Evolutionary conservation across 176 grass and related monocot species (phyloP).

Genomic region (Oryza australiensis): DNA sequence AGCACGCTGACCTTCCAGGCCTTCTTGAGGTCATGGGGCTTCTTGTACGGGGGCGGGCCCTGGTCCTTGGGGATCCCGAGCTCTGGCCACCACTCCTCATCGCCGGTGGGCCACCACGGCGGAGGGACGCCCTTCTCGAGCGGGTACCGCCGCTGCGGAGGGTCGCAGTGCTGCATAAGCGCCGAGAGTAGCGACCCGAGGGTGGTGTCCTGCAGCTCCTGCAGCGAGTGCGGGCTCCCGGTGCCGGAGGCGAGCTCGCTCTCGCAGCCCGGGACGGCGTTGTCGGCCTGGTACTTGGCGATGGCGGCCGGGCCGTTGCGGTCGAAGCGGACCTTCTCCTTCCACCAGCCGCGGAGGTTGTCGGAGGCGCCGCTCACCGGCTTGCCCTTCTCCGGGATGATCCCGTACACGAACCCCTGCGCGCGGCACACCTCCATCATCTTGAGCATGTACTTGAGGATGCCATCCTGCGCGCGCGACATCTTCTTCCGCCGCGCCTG

Average conservation of each 20-base stretch:
- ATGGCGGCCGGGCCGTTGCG: constrained; percentile 92
- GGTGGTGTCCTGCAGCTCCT: constrained; percentile 97
- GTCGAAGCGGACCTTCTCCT: constrained; percentile 99
- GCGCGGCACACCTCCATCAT: constrained; percentile 99
- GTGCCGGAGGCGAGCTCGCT: constrained; percentile 49
- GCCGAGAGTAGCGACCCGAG: constrained; percentile 90
- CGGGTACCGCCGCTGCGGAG: constrained; percentile 87
- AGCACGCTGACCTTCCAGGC: constrained; percentile 96
- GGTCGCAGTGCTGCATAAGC: constrained; percentile 98
- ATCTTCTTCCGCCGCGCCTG: constrained; percentile 99
- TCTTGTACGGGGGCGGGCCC: constrained; percentile 88
- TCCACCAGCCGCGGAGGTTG: constrained; percentile 96
- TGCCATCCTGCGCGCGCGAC: constrained; percentile 97
- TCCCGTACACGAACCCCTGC: constrained; percentile 95
- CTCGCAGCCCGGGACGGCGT: constrained; percentile 59
- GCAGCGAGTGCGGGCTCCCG: constrained; percentile 62
- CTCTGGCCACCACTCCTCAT: constrained; percentile 81
- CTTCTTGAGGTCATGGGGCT: constrained; percentile 98
- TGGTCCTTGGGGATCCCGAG: constrained; percentile 77
- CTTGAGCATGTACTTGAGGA: constrained; percentile 99
- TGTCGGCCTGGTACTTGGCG: constrained; percentile 81
- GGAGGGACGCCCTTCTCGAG: constrained; percentile 89
- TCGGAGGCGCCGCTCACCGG: constrained; percentile 95
- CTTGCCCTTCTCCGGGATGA: constrained; percentile 99
- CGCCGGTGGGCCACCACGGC: constrained; percentile 88